Percentiles rank a stretch among this genome's conserved stretches.
These are phyloP conservation scores for Orbilia brochopaga DNA, from an alignment of 2,329 filamentous ascomycete genomes.

Conservation along the genomic window DNA sequence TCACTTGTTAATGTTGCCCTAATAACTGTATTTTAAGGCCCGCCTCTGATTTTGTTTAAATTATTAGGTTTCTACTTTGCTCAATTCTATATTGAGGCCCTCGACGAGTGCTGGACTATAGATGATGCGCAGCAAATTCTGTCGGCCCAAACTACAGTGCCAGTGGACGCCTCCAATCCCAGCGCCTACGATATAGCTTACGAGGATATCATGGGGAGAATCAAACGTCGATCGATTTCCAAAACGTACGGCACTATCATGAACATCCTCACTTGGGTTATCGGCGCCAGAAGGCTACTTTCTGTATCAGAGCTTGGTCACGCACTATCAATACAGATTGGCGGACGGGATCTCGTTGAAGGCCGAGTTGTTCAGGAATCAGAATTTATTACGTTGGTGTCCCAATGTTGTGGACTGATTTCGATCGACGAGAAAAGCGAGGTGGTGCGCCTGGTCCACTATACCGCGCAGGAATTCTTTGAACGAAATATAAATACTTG, in stretches of 20 bases:
- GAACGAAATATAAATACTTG: neutral
- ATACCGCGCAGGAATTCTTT: conserved; percentile 56
- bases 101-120: no score
- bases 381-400: conserved; percentile 10
- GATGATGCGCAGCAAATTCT: no score
- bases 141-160: neutral
- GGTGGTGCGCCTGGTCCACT: conserved; percentile 55
- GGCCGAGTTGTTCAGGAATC: conserved; percentile 1
- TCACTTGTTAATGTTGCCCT: no score
- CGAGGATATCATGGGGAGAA: conserved; percentile 11
- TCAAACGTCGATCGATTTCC: no score
- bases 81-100: no score
- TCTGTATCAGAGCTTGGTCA: conserved; percentile 3
- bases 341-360: neutral
- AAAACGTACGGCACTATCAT: conserved; percentile 2
- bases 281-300: neutral
- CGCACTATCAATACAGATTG: conserved; percentile 9
- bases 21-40: no score
- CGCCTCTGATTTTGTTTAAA: no score
- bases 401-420: conserved; percentile 55
- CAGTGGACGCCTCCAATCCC: neutral
- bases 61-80: no score
- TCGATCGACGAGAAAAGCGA: conserved; percentile 54
- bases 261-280: conserved; percentile 12
- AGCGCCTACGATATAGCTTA: conserved; percentile 2